Evolutionary conservation across 257 asterid species (phyloP).

Genomic region (Nicotiana obtusifolia): DNA sequence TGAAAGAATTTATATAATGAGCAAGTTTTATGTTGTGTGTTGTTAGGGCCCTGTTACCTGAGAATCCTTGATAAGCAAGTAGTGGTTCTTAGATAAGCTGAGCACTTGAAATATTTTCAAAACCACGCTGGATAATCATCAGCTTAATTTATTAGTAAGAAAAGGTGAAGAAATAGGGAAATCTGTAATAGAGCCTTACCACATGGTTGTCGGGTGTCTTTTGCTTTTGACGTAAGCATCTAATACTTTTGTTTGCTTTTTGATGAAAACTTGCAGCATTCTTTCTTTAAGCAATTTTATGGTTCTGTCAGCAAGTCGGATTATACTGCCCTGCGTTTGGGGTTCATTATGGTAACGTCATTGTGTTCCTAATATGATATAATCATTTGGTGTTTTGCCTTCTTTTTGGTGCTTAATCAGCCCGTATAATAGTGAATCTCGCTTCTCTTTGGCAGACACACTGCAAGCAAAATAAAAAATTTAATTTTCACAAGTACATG

Average conservation of each 20-base stretch:
- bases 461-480: conserved; percentile 81
- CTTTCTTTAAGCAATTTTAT: conserved; percentile 82
- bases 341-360: conserved; percentile 70
- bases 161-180: background rate
- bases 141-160: background rate
- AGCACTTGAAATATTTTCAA: background rate
- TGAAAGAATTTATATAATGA: background rate
- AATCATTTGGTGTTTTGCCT: background rate
- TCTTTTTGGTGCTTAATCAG: conserved; percentile 1
- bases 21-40: background rate
- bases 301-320: conserved; percentile 92
- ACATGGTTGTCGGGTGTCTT: background rate
- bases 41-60: background rate
- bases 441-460: conserved; percentile 53
- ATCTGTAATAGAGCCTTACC: background rate
- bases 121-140: background rate
- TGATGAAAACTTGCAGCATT: conserved; percentile 51
- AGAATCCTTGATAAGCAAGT: background rate
- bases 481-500: conserved; percentile 96
- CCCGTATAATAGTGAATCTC: background rate
- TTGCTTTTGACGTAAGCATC: background rate
- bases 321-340: conserved; percentile 76
- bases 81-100: conserved; percentile 1
- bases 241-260: background rate
- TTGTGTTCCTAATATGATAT: background rate